A percentile compares a stretch with the other conserved stretches of the same genome.
Evolutionary conservation across 2,329 filamentous ascomycete species (phyloP).

Genomic region (Grosmannia huntii): DNA sequence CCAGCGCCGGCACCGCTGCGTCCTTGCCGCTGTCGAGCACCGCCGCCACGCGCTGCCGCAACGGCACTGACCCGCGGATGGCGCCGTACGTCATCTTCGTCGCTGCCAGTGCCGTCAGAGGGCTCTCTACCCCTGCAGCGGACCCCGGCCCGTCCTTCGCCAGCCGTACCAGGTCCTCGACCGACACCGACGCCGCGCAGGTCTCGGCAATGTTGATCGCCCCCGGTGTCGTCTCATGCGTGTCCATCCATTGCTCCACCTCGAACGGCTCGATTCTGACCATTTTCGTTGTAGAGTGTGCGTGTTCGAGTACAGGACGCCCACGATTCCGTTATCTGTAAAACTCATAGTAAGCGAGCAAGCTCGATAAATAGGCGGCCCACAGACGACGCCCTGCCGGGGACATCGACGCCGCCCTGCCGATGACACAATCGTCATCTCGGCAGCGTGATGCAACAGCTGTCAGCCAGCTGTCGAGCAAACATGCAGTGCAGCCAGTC

Average conservation of each 20-base stretch:
- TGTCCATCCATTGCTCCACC: constrained; percentile 62
- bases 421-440: background rate
- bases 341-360: background rate
- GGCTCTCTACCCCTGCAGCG: constrained; percentile 9
- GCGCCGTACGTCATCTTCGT: constrained; percentile 57
- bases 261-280: constrained; percentile 46
- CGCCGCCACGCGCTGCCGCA: constrained; percentile 52
- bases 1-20: constrained; percentile 27
- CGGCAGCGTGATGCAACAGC: background rate
- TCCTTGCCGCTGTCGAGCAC: constrained; percentile 27
- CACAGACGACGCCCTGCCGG: background rate
- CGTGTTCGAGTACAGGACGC: too few species aligned
- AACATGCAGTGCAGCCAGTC: background rate
- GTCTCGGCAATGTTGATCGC: constrained; percentile 67
- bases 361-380: background rate
- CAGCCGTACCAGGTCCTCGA: constrained; percentile 51
- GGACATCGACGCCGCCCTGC: background rate
- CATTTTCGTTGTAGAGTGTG: constrained; percentile 13
- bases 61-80: constrained; percentile 53
- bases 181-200: constrained; percentile 61
- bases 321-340: too few species aligned
- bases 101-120: constrained; percentile 32
- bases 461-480: background rate
- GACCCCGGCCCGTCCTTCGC: constrained; percentile 37
- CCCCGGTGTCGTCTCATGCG: constrained; percentile 41